These are phyloP conservation scores for Lanzia echinophila DNA, from an alignment of 2,329 filamentous ascomycete species.

Conservation along the genomic window DNA sequence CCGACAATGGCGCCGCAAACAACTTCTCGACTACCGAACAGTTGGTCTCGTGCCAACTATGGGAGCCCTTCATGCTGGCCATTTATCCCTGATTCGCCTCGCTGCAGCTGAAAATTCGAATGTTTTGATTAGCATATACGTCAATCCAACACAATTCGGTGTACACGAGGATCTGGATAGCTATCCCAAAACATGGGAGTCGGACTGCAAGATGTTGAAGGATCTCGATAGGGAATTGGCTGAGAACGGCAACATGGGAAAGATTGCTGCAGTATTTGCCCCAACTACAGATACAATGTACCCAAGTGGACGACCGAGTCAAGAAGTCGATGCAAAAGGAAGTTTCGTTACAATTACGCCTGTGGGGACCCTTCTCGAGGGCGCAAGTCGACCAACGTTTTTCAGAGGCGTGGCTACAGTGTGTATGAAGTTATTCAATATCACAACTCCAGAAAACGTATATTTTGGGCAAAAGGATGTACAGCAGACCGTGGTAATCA, in stretches of 20 bases:
- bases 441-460: slow-evolving; percentile 67
- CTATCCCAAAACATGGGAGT: slow-evolving; percentile 85
- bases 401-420: slow-evolving; percentile 95
- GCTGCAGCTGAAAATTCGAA: slow-evolving; percentile 79
- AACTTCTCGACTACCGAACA: slow-evolving; percentile 59
- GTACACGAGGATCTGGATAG: slow-evolving; percentile 77
- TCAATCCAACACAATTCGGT: slow-evolving; percentile 96
- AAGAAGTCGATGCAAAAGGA: slow-evolving; percentile 67
- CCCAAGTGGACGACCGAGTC: slow-evolving; percentile 64
- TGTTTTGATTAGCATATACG: slow-evolving; percentile 86
- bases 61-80: slow-evolving; percentile 92
- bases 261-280: slow-evolving; percentile 77
- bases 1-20: slow-evolving; percentile 60
- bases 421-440: slow-evolving; percentile 90
- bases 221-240: slow-evolving; percentile 66
- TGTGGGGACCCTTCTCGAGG: slow-evolving; percentile 74
- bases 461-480: slow-evolving; percentile 98
- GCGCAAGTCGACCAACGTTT: slow-evolving; percentile 81
- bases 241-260: slow-evolving; percentile 52
- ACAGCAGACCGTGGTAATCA: slow-evolving; percentile 89
- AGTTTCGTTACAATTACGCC: slow-evolving; percentile 91
- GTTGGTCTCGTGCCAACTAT: slow-evolving; percentile 93
- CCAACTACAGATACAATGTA: slow-evolving; percentile 83
- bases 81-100: slow-evolving; percentile 76
- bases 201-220: slow-evolving; percentile 62